Percentiles rank a stretch among this genome's conserved stretches.
Conservation (phyloP, 768 basidiomycete species). For the Pisolithus albus region DNA sequence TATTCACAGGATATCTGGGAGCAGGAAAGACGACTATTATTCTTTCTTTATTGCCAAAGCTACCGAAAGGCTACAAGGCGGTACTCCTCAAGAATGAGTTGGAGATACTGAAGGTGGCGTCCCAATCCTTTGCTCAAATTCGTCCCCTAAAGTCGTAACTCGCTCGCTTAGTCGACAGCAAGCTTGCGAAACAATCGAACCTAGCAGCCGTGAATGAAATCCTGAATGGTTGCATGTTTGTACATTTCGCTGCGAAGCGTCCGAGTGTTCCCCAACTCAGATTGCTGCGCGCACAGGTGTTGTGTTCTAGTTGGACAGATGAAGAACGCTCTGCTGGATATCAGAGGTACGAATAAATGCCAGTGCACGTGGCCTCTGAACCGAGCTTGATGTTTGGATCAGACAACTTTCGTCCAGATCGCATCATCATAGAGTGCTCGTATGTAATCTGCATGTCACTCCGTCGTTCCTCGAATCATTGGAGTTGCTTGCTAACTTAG, state of each 20-base stretch:
- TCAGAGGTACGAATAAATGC: constrained; percentile 49
- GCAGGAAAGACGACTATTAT: constrained; percentile 80
- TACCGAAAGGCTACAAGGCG: constrained; percentile 82
- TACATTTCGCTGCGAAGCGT: neutral
- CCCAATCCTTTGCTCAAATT: neutral
- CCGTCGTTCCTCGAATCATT: neutral
- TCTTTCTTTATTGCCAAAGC: constrained; percentile 70
- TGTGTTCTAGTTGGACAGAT: constrained; percentile 94
- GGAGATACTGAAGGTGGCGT: constrained; percentile 80
- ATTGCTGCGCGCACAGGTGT: constrained; percentile 51
- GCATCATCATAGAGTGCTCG: constrained; percentile 96
- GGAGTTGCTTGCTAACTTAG: constrained; percentile 30
- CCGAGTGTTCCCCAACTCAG: neutral
- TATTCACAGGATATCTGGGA: constrained; percentile 92
- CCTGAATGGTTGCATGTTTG: constrained; percentile 88
- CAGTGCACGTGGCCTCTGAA: neutral
- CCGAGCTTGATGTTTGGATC: neutral
- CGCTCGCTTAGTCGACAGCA: constrained; percentile 66
- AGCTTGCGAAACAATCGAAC: constrained; percentile 79
- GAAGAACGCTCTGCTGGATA: constrained; percentile 84
- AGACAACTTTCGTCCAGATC: constrained; percentile 82
- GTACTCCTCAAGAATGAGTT: constrained; percentile 93
- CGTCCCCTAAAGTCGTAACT: neutral
- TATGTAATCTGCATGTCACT: constrained; percentile 30
- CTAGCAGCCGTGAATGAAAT: constrained; percentile 89